Evolutionary conservation across 176 grass and related monocot species (phyloP), one percentile per base, ranked within the genome.

Genomic region (Bolboschoenus planiculmis): DNA sequence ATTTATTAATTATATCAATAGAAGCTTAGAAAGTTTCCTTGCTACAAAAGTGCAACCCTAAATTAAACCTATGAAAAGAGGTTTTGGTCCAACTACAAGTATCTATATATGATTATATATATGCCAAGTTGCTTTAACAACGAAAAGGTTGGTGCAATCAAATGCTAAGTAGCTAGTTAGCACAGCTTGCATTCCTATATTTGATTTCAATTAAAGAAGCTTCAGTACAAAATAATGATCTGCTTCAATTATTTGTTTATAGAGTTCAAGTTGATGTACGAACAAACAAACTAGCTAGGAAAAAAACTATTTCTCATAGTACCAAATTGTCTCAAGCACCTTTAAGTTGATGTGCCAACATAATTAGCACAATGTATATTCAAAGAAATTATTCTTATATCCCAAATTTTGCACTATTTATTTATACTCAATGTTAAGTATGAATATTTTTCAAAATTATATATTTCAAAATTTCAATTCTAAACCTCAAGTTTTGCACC

Each of bases 161-260:
- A 44, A 20, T 26, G 3, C 68, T 70, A n/a, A 42, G 31, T 18
- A 70, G 20, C 27, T 23, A 44, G n/a, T n/a, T n/a, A n/a, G n/a
- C n/a, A 46, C 68, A 73, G 39, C 68, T 46, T 74, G 68, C 68
- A 74, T 15, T 74, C 35, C n/a, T n/a, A n/a, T n/a, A 9, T 74
- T 74, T 74, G 4, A 15, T 74, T 74, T 24, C 4, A 72, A 44
- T 67, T 67, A 67, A 67, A 39, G 63, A 37, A 67, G 63, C 63
- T 67, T 67, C 16, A 67, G 63, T 67, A 67, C 33, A 37, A 67
- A 67, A 37, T 37, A 30, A 67, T 21, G 14, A 70, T 40, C 13
- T 21, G 21, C 18, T 2, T 21, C 23, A 70, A 21, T 70, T 34
- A 65, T 65, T n/a, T n/a, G 11, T 70, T 65, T 10, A 2, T 27